Evolutionary conservation across 164 flowering plant genomes (phyloP).

Genomic region (Magnolia sinica): DNA sequence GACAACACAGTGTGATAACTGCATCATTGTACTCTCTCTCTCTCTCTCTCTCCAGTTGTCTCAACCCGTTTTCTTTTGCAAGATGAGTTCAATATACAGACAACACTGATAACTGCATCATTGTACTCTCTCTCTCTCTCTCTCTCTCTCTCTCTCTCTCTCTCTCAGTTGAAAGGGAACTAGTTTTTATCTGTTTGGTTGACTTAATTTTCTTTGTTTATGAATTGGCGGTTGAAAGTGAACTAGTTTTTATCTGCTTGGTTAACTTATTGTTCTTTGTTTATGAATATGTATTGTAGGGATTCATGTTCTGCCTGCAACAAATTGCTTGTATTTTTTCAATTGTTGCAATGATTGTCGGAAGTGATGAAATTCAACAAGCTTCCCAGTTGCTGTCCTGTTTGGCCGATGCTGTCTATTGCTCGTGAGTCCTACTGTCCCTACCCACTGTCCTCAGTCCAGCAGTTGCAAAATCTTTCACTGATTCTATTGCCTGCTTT

Average conservation of each 20-base stretch:
- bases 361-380: conserved; percentile 41
- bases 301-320: conserved; percentile 72
- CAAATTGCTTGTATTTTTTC: conserved; percentile 68
- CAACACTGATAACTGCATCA: conserved; percentile 74
- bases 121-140: conserved; percentile 50
- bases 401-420: conserved; percentile 46
- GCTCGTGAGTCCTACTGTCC: conserved; percentile 39
- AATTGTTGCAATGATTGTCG: conserved; percentile 43
- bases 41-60: conserved; percentile 10
- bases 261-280: neutral
- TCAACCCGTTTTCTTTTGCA: conserved; percentile 74
- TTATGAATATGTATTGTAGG: conserved; percentile 12
- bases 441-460: neutral
- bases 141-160: conserved; percentile 6
- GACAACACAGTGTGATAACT: conserved; percentile 73
- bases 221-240: no score
- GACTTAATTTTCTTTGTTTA: neutral
- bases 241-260: neutral
- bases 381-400: conserved; percentile 46
- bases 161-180: neutral
- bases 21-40: conserved; percentile 60
- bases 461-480: neutral
- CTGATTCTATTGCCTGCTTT: neutral
- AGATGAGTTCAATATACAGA: conserved; percentile 79
- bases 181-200: neutral